phyloP scores from a whole-genome alignment of 1,139 yeast species.

The Blastobotrys proliferans region DNA sequence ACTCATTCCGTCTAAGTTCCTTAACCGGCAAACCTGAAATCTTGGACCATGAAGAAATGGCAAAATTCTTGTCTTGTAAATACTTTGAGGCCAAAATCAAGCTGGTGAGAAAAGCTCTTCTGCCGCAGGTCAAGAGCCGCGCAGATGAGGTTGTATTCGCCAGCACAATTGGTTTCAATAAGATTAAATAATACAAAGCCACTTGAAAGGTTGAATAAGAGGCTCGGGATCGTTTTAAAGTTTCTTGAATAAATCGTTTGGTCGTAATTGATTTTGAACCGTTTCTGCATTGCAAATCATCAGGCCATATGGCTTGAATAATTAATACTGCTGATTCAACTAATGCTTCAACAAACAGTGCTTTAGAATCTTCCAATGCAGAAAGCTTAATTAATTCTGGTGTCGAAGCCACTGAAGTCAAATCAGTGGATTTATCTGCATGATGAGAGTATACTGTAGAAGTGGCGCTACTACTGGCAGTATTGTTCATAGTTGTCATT shows the following conservation, averaged over 20 bases:
- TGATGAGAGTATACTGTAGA: not conserved
- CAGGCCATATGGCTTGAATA: conserved; percentile 37
- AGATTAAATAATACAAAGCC: conserved; percentile 58
- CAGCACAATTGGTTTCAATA: conserved; percentile 36
- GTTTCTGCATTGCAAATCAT: conserved; percentile 12
- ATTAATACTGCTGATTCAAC: conserved; percentile 36
- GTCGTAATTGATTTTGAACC: conserved; percentile 32
- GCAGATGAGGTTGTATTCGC: conserved; percentile 1
- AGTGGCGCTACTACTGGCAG: too few species aligned
- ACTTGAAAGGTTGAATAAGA: conserved; percentile 63
- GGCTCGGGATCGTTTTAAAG: conserved; percentile 64
- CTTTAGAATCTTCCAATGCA: conserved; percentile 16
- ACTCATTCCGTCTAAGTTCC: conserved; percentile 52
- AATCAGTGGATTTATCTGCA: not conserved
- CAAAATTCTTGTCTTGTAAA: conserved; percentile 67
- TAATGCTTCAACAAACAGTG: conserved; percentile 31
- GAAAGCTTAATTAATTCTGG: conserved; percentile 3
- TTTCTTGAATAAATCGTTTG: conserved; percentile 52
- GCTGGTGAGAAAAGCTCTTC: conserved; percentile 62
- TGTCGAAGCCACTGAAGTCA: conserved; percentile 4
- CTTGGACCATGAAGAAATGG: conserved; percentile 70
- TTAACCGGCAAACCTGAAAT: conserved; percentile 58
- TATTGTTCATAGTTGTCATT: too few species aligned
- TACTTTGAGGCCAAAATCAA: conserved; percentile 69
- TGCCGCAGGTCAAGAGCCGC: conserved; percentile 44